Evolutionary conservation across 768 basidiomycete genomes (phyloP).

Genomic region (Suillus hirtellus): DNA sequence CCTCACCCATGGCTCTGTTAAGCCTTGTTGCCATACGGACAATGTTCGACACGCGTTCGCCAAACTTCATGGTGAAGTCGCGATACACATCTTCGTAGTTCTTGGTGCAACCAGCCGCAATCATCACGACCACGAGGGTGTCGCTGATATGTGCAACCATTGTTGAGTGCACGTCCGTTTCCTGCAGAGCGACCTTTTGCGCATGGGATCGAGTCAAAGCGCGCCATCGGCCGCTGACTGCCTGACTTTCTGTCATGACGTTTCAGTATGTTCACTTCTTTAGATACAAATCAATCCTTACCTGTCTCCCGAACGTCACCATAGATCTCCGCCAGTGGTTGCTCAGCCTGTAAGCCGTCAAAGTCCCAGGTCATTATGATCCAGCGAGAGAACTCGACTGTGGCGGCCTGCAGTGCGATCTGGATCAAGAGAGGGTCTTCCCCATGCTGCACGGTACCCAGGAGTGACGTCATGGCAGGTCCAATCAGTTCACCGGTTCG

Average conservation of each 20-base stretch:
- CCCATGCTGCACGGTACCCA: conserved; percentile 25
- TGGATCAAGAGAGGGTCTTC: conserved; percentile 42
- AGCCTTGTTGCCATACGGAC: conserved; percentile 33
- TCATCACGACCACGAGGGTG: conserved; percentile 43
- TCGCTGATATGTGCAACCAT: conserved; percentile 48
- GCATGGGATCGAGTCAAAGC: conserved; percentile 52
- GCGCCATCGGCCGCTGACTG: conserved; percentile 56
- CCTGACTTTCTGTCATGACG: conserved; percentile 44
- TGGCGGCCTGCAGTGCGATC: conserved; percentile 36
- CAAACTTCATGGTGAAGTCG: conserved; percentile 34
- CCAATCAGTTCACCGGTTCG: conserved; percentile 36
- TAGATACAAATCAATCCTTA: conserved; percentile 21
- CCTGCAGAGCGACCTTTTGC: conserved; percentile 32
- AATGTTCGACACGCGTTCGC: conserved; percentile 35
- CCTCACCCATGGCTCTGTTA: conserved; percentile 56
- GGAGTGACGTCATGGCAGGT: conserved; percentile 24
- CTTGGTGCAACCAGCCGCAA: conserved; percentile 40
- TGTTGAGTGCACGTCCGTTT: conserved; percentile 32
- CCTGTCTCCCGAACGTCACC: conserved; percentile 44
- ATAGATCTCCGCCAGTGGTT: conserved; percentile 36
- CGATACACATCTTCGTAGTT: conserved; percentile 34
- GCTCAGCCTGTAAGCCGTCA: conserved; percentile 31
- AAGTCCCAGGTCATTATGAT: conserved; percentile 38
- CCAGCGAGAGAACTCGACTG: conserved; percentile 33
- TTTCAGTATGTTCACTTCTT: background rate